These are phyloP conservation scores for Pichia rugopelliculosa DNA, from an alignment of 805 yeast species.

Conservation along the genomic window DNA sequence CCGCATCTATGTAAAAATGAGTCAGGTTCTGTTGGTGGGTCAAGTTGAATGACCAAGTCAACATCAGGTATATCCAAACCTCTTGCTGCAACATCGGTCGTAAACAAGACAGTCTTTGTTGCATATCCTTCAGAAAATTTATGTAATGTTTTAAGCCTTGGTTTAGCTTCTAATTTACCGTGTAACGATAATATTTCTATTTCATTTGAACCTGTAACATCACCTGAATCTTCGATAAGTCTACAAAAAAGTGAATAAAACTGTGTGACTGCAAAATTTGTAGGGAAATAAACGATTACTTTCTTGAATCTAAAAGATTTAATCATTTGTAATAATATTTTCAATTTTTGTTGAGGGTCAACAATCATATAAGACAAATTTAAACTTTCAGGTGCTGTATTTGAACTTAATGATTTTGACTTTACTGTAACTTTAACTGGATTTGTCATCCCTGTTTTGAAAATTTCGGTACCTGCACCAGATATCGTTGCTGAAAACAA, in stretches of 20 bases:
- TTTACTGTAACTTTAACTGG: conserved; percentile 84
- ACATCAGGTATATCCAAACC: conserved; percentile 95
- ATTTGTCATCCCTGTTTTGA: conserved; percentile 84
- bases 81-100: conserved; percentile 98
- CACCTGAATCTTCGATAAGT: conserved; percentile 27
- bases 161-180: conserved; percentile 79
- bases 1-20: conserved; percentile 92
- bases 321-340: conserved; percentile 48
- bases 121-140: conserved; percentile 44
- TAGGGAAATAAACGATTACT: conserved; percentile 87
- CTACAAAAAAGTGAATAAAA: conserved; percentile 52
- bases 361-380: conserved; percentile 53
- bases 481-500: conserved; percentile 89
- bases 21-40: conserved; percentile 91
- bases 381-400: conserved; percentile 53
- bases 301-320: conserved; percentile 55
- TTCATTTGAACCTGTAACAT: conserved; percentile 10
- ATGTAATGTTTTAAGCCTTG: conserved; percentile 67
- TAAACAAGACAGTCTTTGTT: conserved; percentile 57
- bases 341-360: conserved; percentile 54
- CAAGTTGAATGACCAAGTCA: conserved; percentile 87
- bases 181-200: conserved; percentile 63
- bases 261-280: conserved; percentile 76
- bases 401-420: conserved; percentile 28
- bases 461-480: conserved; percentile 70